phyloP scores from a whole-genome alignment of 148 eudicot genomes.

The Rhododendron ferrugineum region DNA sequence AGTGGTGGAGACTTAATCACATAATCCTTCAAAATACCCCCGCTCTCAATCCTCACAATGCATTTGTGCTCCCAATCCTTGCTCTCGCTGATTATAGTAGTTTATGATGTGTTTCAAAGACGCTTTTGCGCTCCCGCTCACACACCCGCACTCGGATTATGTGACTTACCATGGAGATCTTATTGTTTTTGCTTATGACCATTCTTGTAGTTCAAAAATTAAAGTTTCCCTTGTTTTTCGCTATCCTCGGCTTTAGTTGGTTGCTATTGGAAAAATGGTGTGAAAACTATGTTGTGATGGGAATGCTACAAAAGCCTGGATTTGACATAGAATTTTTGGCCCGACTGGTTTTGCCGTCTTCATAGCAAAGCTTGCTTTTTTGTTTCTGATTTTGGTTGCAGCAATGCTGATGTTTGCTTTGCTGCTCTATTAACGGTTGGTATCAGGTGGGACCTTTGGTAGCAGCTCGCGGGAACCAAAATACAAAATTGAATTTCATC shows the following conservation, averaged over 20 bases:
- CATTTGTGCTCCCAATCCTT: background rate
- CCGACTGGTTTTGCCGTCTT: background rate
- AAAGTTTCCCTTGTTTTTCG: background rate
- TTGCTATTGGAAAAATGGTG: background rate
- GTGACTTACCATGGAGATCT: background rate
- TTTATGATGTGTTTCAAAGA: too few relatives aligned
- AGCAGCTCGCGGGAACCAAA: constrained; percentile 82
- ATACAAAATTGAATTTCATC: constrained; percentile 72
- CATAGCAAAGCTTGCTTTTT: background rate
- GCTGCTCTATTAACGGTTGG: background rate
- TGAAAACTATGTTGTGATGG: background rate
- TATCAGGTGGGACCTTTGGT: constrained; percentile 54
- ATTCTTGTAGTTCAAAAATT: background rate
- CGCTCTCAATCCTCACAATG: too few relatives aligned
- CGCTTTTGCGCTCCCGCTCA: background rate
- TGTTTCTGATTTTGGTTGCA: background rate
- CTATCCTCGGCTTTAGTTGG: background rate
- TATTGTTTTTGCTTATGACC: background rate
- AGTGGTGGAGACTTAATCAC: background rate
- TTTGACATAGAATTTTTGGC: too few relatives aligned
- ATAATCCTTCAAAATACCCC: background rate
- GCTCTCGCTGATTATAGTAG: too few relatives aligned
- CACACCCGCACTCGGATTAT: too few relatives aligned
- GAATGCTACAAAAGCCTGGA: background rate
- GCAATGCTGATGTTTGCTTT: background rate